Evolutionary conservation across 768 basidiomycete species (phyloP), one percentile per base, ranked within the genome.

Genomic region (Brasilioporus rufonigricans): DNA sequence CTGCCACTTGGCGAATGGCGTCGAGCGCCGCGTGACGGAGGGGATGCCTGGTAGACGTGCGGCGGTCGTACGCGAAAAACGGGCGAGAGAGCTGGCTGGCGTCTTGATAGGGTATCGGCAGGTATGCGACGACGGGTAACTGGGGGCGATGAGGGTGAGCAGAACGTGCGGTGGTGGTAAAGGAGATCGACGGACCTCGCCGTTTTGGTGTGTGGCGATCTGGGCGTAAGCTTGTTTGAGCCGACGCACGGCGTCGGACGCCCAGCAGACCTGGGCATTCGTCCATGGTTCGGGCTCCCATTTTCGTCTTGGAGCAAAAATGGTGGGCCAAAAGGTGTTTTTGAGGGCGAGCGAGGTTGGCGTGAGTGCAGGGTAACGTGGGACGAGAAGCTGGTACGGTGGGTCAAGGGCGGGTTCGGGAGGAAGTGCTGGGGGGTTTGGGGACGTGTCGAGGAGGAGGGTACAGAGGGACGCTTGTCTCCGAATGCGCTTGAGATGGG

Each of bases 21-120:
- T 93, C 93, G 58, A 95, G 79, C 3, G 84, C 80, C 11, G 94
- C 85, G 66, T 99, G 97, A 9, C 89, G 83, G 9, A 99, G 82
- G 3, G 94, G 90, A 65, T 98, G 93, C 0, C 61, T 55, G 0
- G 80, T 75, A 2, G 89, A 83, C 9, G 51, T 68, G 32, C 97
- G 83, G 3, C 86, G 89, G 69, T 99, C 97, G 60, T 76, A 69
- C 1, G 84, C 84, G 10, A 79, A 71, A 57, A 88, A 80, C 5
- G 80, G 58, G 18, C 65, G 61, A 43, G 66, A 43, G 11, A 61
- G 40, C 40, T 61, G 45, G 27, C 24, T 45, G 55, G 61, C 58
- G 18, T 73, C 72, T 50, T 73, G 73, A 60, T 78, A 78, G 3
- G 87, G 78, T 32, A 73, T 62, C 1, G 90, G 84, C 43, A 92